A percentile compares a stretch with the other conserved stretches of the same genome.
Conservation (phyloP, 1,284 basidiomycete species). For the Xerocomus minutiporus region DNA sequence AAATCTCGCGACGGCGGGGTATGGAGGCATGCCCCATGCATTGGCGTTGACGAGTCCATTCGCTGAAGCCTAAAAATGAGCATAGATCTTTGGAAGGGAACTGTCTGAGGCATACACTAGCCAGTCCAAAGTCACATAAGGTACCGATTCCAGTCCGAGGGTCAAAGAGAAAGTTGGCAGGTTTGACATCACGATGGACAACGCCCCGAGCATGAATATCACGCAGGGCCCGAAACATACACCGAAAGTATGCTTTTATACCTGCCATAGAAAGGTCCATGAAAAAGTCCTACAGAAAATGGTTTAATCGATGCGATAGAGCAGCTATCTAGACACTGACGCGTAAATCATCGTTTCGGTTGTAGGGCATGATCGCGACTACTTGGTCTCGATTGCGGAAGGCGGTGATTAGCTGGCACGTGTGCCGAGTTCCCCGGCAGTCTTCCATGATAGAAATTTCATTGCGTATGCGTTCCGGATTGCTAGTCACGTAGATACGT, state of each 20-base stretch:
- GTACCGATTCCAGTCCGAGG: conserved; percentile 80
- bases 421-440: conserved; percentile 75
- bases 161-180: conserved; percentile 97
- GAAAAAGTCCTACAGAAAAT: conserved; percentile 63
- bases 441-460: conserved; percentile 93
- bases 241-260: conserved; percentile 86
- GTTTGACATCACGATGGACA: conserved; percentile 97
- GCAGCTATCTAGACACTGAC: conserved; percentile 42
- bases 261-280: conserved; percentile 64
- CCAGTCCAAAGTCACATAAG: conserved; percentile 93
- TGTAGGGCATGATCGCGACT: conserved; percentile 93
- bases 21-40: conserved; percentile 67
- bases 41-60: conserved; percentile 46
- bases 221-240: conserved; percentile 85
- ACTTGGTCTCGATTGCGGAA: conserved; percentile 92
- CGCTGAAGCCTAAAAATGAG: conserved; percentile 39
- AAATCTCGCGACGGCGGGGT: conserved; percentile 53
- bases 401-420: conserved; percentile 91
- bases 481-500: conserved; percentile 95
- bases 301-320: conserved; percentile 5
- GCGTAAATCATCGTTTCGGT: conserved; percentile 89
- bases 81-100: background rate
- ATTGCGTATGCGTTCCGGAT: conserved; percentile 88
- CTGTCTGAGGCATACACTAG: conserved; percentile 61
- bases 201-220: conserved; percentile 88